phyloP scores from a whole-genome alignment of 1,284 basidiomycete species.

The Cryptococcus sp. region DNA sequence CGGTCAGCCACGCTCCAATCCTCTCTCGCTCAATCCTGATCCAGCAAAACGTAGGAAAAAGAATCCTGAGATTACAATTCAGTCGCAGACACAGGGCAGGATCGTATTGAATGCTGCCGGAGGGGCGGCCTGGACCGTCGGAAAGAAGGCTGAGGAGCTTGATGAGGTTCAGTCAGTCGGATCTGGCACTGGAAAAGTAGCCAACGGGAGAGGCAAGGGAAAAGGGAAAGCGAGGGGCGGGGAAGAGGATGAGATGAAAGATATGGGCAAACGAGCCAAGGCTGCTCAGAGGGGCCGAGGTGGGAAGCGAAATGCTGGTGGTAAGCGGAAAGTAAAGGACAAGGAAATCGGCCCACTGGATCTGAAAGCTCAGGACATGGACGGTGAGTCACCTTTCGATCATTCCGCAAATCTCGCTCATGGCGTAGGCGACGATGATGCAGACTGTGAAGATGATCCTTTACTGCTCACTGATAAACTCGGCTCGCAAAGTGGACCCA shows the following conservation, averaged over 20 bases:
- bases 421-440: background rate
- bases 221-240: conserved; percentile 7
- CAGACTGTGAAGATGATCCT: background rate
- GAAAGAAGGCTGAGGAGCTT: background rate
- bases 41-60: conserved; percentile 9
- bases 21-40: background rate
- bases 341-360: too few relatives aligned
- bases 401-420: background rate
- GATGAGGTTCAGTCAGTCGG: background rate
- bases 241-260: conserved; percentile 21
- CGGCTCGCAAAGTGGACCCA: too few relatives aligned
- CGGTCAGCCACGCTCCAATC: background rate
- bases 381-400: background rate
- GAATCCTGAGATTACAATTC: conserved; percentile 1
- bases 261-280: conserved; percentile 13
- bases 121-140: background rate
- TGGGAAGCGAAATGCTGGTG: background rate
- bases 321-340: conserved; percentile 3
- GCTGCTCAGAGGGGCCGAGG: background rate
- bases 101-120: conserved; percentile 1
- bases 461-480: background rate
- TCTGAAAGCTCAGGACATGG: too few relatives aligned
- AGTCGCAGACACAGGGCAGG: conserved; percentile 6
- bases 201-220: conserved; percentile 4
- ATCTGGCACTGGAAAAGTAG: background rate